Conservation (phyloP, 352 stramenopile genomes). For the Globisporangium uncinulatum region DNA sequence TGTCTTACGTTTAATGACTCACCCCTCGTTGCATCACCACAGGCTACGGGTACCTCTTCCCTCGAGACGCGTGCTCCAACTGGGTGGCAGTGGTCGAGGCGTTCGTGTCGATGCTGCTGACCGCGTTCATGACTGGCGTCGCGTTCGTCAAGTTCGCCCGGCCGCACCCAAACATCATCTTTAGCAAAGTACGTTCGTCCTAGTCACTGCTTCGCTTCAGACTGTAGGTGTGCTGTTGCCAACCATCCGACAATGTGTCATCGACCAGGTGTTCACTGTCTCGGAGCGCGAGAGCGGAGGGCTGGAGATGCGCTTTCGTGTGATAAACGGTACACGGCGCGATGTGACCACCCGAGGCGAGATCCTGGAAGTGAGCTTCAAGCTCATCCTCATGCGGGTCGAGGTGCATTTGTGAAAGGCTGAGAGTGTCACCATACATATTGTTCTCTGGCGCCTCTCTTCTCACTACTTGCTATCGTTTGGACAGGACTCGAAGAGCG, state of each 20-base stretch:
- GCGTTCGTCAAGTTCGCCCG: conserved; percentile 59
- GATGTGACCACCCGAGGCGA: conserved; percentile 34
- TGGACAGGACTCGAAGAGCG: conserved; percentile 25
- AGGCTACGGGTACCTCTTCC: conserved; percentile 49
- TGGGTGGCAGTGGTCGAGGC: conserved; percentile 46
- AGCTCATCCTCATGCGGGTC: conserved; percentile 57
- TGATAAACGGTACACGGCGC: conserved; percentile 46
- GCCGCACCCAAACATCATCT: conserved; percentile 38
- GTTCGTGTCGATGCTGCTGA: conserved; percentile 51
- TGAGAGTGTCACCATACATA: neutral
- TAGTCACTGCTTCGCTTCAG: neutral
- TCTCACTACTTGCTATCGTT: neutral
- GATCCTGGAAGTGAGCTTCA: conserved; percentile 52
- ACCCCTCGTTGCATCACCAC: neutral
- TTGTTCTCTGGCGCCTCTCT: neutral
- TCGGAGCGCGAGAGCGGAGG: conserved; percentile 17
- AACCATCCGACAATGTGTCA: no score
- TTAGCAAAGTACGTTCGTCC: conserved; percentile 25
- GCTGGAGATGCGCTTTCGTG: conserved; percentile 50
- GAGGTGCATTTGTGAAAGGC: conserved; percentile 22
- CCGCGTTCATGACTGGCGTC: conserved; percentile 55
- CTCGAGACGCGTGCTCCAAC: conserved; percentile 39
- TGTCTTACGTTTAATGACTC: neutral
- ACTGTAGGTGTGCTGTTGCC: neutral
- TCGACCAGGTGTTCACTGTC: conserved; percentile 33